These are phyloP conservation scores for Pythium plurisporium DNA, from an alignment of 352 stramenopile genomes.

Conservation along the genomic window DNA sequence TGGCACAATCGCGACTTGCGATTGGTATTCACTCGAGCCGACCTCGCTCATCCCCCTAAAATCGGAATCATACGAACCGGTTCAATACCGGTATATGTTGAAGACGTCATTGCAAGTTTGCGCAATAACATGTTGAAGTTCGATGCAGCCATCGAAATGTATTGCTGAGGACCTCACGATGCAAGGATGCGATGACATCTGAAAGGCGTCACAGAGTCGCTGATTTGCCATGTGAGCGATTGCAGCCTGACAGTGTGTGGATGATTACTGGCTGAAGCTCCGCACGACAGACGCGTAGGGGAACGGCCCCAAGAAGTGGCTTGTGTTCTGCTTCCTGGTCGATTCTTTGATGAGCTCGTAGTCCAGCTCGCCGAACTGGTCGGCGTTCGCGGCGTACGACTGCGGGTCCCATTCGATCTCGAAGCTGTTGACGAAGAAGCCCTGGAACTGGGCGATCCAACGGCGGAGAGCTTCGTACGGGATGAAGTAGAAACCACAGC, in stretches of 20 bases:
- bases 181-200: too few species aligned
- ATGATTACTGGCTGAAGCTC: slow-evolving; percentile 37
- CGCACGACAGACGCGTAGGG: slow-evolving; percentile 61
- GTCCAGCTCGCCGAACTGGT: slow-evolving; percentile 43
- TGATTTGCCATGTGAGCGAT: too few species aligned
- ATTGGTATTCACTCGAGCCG: too few species aligned
- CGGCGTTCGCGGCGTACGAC: slow-evolving; percentile 61
- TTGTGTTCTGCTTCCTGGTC: slow-evolving; percentile 68
- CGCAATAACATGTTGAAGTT: slow-evolving; percentile 20
- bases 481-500: slow-evolving; percentile 82
- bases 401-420: slow-evolving; percentile 67
- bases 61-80: too few species aligned
- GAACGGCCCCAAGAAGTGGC: slow-evolving; percentile 67
- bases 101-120: neutral
- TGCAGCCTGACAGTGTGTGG: too few species aligned
- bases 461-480: slow-evolving; percentile 68
- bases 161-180: too few species aligned
- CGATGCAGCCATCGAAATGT: too few species aligned
- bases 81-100: neutral
- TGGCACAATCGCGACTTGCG: neutral
- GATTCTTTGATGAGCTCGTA: slow-evolving; percentile 61
- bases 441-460: slow-evolving; percentile 76
- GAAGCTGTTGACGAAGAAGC: slow-evolving; percentile 83
- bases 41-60: too few species aligned
- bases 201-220: too few species aligned